These are phyloP conservation scores for Tilletia horrida DNA, from an alignment of 1,284 basidiomycete species.

Conservation along the genomic window DNA sequence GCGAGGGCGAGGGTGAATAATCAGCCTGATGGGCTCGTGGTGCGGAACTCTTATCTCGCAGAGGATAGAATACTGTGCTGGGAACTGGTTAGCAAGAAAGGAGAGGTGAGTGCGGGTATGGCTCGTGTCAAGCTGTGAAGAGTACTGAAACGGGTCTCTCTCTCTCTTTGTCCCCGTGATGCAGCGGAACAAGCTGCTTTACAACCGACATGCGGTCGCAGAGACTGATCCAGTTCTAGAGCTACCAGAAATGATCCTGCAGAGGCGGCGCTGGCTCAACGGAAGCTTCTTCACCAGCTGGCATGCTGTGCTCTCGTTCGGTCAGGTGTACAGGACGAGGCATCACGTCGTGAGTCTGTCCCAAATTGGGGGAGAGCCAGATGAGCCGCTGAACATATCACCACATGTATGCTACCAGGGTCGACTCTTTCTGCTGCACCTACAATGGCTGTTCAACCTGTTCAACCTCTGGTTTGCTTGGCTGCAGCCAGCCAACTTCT, in stretches of 20 bases:
- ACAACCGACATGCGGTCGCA: conserved; percentile 85
- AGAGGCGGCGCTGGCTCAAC: conserved; percentile 64
- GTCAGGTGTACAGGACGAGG: conserved; percentile 82
- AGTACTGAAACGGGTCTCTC: background rate
- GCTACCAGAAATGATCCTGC: conserved; percentile 80
- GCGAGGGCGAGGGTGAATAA: background rate
- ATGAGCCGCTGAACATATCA: background rate
- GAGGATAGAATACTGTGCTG: conserved; percentile 16
- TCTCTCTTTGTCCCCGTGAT: background rate
- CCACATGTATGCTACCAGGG: background rate
- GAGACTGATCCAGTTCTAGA: conserved; percentile 83
- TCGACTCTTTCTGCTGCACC: conserved; percentile 72
- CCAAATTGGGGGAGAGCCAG: background rate
- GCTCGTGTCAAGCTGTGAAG: background rate
- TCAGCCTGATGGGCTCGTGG: conserved; percentile 10
- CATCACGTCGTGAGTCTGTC: conserved; percentile 69
- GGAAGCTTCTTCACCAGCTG: conserved; percentile 80
- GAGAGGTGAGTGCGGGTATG: background rate
- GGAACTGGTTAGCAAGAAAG: conserved; percentile 14
- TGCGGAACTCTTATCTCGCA: conserved; percentile 6
- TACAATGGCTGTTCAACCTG: conserved; percentile 59
- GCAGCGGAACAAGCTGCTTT: conserved; percentile 74
- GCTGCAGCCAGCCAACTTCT: conserved; percentile 76
- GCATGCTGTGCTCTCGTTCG: conserved; percentile 79
- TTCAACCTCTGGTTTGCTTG: conserved; percentile 67